phyloP scores from a whole-genome alignment of 106 monocot genomes.

The Chionographis japonica region DNA sequence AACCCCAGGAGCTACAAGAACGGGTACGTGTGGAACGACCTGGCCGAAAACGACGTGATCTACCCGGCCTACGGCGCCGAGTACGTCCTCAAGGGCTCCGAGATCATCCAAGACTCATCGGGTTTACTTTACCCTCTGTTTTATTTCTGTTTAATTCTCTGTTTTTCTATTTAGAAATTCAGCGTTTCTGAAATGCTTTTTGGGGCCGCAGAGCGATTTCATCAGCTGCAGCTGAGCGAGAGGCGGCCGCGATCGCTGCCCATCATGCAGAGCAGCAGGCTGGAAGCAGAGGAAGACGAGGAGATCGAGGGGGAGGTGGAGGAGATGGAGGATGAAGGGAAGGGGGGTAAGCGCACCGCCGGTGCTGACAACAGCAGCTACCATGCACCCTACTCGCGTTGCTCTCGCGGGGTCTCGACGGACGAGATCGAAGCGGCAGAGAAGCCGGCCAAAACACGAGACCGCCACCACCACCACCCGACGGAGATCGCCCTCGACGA shows the following conservation, averaged over 20 bases:
- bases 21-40: conserved; percentile 93
- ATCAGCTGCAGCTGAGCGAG: conserved; percentile 21
- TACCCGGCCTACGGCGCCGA: conserved; percentile 77
- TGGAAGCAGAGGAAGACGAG: conserved; percentile 22
- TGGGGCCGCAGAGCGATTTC: conserved; percentile 30
- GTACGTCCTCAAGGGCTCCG: conserved; percentile 92
- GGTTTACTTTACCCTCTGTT: conserved; percentile 3
- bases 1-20: conserved; percentile 75
- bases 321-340: conserved; percentile 6
- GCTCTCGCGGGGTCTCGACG: conserved; percentile 31
- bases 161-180: background rate
- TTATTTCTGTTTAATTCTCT: background rate
- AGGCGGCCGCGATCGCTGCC: conserved; percentile 19
- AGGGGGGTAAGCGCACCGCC: background rate
- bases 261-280: conserved; percentile 7
- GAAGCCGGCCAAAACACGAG: background rate
- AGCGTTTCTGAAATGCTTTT: too few relatives aligned
- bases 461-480: conserved; percentile 13
- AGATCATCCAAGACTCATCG: conserved; percentile 48
- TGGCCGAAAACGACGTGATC: conserved; percentile 74
- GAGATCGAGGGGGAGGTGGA: conserved; percentile 24
- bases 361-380: background rate
- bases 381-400: conserved; percentile 2
- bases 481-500: conserved; percentile 48
- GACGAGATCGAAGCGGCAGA: conserved; percentile 18